Percentiles rank a stretch among this genome's conserved stretches.
Conservation (phyloP, 345 rosid genomes). For the Psidium friedrichsthalianum region DNA sequence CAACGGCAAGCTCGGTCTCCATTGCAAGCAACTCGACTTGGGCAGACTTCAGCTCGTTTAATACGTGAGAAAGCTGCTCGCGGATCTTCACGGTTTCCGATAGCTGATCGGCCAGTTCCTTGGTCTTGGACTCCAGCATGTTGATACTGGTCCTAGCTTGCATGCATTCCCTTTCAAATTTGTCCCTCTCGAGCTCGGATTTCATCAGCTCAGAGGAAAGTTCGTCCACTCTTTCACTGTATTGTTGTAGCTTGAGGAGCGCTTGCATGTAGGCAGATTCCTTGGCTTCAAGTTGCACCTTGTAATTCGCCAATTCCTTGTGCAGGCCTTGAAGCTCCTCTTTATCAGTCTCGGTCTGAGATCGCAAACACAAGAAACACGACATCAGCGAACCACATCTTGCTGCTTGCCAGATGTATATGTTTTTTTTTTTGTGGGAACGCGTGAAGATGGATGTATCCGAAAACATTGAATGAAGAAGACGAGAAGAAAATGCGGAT, state of each 20-base stretch:
- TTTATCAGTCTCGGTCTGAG: constrained; percentile 6
- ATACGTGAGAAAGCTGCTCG: constrained; percentile 17
- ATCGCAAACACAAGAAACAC: not conserved
- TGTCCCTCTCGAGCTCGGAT: constrained; percentile 24
- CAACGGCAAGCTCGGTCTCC: constrained; percentile 29
- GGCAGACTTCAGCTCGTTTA: constrained; percentile 20
- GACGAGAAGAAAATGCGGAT: not conserved
- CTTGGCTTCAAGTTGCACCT: constrained; percentile 37
- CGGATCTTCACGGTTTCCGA: constrained; percentile 6
- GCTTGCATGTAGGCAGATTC: constrained; percentile 27
- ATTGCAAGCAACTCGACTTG: constrained; percentile 20
- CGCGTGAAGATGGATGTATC: not conserved
- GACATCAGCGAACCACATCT: not conserved
- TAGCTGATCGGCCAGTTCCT: constrained; percentile 19
- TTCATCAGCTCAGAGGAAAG: constrained; percentile 18
- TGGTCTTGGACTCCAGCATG: constrained; percentile 25
- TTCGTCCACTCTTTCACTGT: constrained; percentile 18
- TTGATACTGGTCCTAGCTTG: constrained; percentile 7
- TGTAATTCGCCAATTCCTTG: constrained; percentile 34
- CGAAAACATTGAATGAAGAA: not conserved
- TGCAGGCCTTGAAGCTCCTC: constrained; percentile 16
- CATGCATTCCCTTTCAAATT: constrained; percentile 4
- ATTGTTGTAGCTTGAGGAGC: constrained; percentile 19
- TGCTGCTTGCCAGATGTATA: not conserved
- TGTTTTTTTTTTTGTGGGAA: too few species aligned